A percentile compares a stretch with the other conserved stretches of the same genome.
Evolutionary conservation across 371 early-diverging fungal genomes (phyloP).

Genomic region (Rhizopus microsporus): DNA sequence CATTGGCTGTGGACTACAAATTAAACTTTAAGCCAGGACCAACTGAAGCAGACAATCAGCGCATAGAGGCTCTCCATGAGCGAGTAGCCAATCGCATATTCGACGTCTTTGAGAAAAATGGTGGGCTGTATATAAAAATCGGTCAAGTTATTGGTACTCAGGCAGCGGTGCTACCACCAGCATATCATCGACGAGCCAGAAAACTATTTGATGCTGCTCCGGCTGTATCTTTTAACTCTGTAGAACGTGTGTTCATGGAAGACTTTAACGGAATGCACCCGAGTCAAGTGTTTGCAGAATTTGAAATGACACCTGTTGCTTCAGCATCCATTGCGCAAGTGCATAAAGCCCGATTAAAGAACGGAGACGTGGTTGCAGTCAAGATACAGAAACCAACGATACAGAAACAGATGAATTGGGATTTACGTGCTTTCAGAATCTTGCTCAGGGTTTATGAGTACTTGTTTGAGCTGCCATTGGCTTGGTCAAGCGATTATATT

Average conservation of each 20-base stretch:
- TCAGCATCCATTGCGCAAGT: conserved; percentile 96
- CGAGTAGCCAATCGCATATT: conserved; percentile 76
- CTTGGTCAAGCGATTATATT: conserved; percentile 81
- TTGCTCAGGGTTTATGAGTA: conserved; percentile 66
- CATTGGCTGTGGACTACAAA: conserved; percentile 72
- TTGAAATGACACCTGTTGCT: conserved; percentile 75
- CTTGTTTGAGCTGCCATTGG: conserved; percentile 83
- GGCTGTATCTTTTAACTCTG: conserved; percentile 63
- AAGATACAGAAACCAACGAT: conserved; percentile 94
- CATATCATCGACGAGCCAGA: conserved; percentile 71
- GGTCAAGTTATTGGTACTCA: conserved; percentile 88
- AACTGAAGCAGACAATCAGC: conserved; percentile 31
- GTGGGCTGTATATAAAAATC: conserved; percentile 88
- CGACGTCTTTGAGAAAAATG: conserved; percentile 80
- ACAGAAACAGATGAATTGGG: conserved; percentile 80
- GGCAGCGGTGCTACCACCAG: conserved; percentile 74
- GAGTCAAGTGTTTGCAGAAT: conserved; percentile 68
- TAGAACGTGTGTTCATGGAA: conserved; percentile 69
- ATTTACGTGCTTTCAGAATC: conserved; percentile 70
- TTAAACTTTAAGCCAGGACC: conserved; percentile 67
- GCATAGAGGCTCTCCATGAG: conserved; percentile 63
- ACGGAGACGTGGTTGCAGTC: conserved; percentile 80
- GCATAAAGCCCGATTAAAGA: conserved; percentile 79
- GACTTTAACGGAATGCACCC: conserved; percentile 65
- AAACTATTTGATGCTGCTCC: conserved; percentile 86